Evolutionary conservation across 2,329 filamentous ascomycete genomes (phyloP).

Genomic region (Colletotrichum gigasporum): DNA sequence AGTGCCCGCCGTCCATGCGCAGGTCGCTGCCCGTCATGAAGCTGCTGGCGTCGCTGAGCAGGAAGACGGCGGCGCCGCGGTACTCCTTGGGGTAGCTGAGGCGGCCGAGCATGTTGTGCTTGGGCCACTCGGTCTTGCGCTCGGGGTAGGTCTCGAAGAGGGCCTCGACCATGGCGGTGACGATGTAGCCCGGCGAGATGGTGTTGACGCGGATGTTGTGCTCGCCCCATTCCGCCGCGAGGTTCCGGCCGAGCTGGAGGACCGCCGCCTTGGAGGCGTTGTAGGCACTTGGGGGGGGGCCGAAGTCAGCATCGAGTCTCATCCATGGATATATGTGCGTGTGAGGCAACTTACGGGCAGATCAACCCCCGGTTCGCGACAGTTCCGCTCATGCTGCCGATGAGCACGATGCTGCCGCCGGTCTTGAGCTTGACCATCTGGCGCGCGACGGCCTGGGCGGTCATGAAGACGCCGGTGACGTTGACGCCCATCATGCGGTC

Average conservation of each 20-base stretch:
- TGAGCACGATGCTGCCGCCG: constrained; percentile 71
- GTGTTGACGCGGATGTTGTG: constrained; percentile 83
- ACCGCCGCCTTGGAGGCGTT: constrained; percentile 82
- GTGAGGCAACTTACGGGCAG: constrained; percentile 62
- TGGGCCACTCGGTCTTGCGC: constrained; percentile 74
- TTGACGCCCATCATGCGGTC: constrained; percentile 87
- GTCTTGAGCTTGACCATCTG: constrained; percentile 72
- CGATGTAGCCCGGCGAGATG: constrained; percentile 82
- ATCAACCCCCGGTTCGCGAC: constrained; percentile 71
- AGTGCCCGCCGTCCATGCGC: constrained; percentile 77
- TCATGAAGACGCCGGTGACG: constrained; percentile 86
- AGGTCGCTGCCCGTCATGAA: constrained; percentile 65
- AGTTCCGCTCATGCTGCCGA: constrained; percentile 76
- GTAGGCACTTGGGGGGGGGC: constrained; percentile 70
- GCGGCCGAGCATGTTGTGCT: constrained; percentile 84
- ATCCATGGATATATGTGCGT: constrained; percentile 4
- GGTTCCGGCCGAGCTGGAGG: constrained; percentile 74
- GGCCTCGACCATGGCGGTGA: constrained; percentile 84
- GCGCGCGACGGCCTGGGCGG: constrained; percentile 86
- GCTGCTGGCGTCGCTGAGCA: constrained; percentile 49
- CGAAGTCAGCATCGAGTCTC: neutral
- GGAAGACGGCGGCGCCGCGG: constrained; percentile 68
- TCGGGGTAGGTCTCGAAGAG: constrained; percentile 82
- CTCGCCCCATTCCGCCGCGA: constrained; percentile 78
- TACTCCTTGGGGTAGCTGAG: constrained; percentile 76